A percentile compares a stretch with the other conserved stretches of the same genome.
phyloP scores from a whole-genome alignment of 805 yeast genomes.

The Teunomyces lycoperdinae region DNA sequence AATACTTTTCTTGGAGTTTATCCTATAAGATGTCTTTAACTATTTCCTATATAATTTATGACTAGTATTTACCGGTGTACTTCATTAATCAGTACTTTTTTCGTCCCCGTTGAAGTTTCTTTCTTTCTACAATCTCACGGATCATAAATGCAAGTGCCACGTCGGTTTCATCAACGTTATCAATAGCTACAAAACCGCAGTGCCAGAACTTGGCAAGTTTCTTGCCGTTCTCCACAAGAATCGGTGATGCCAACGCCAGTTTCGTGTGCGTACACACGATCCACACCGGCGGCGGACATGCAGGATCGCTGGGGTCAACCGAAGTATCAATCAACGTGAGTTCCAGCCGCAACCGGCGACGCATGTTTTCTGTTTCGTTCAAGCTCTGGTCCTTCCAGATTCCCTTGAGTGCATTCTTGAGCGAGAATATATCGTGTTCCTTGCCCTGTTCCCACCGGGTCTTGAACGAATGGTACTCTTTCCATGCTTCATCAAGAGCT shows the following conservation, averaged over 20 bases:
- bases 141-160: slow-evolving; percentile 55
- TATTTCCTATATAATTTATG: no score
- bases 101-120: slow-evolving; percentile 15
- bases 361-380: slow-evolving; percentile 15
- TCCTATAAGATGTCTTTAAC: no score
- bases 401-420: slow-evolving; percentile 55
- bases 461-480: slow-evolving; percentile 56
- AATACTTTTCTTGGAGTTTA: not conserved
- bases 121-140: slow-evolving; percentile 56
- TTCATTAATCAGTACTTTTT: not conserved
- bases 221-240: slow-evolving; percentile 55
- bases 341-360: slow-evolving; percentile 28
- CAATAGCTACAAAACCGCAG: slow-evolving; percentile 63
- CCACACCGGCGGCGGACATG: slow-evolving; percentile 60
- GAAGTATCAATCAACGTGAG: slow-evolving; percentile 27
- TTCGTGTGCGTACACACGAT: slow-evolving; percentile 63
- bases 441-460: slow-evolving; percentile 59
- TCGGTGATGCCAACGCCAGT: slow-evolving; percentile 59
- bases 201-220: slow-evolving; percentile 59
- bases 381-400: slow-evolving; percentile 49
- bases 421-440: slow-evolving; percentile 64
- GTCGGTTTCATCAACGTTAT: slow-evolving; percentile 55
- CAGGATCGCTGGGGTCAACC: slow-evolving; percentile 33
- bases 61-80: no score
- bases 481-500: slow-evolving; percentile 72